Percentiles rank a stretch among this genome's conserved stretches.
phyloP scores from a whole-genome alignment of 2,329 filamentous ascomycete species.

The Colletotrichum sp. region DNA sequence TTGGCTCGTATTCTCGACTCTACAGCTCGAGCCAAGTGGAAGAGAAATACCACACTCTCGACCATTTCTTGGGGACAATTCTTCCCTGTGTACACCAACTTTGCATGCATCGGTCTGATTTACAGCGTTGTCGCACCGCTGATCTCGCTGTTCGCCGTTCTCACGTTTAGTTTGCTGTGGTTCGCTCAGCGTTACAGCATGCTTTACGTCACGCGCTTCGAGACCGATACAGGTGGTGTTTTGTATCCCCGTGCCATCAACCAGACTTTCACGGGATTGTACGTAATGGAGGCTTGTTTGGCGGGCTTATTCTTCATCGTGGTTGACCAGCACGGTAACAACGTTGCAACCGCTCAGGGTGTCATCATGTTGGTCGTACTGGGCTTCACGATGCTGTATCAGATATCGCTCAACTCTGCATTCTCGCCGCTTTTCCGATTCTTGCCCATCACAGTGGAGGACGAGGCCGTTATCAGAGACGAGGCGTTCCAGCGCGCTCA shows the following conservation, averaged over 20 bases:
- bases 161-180: conserved; percentile 93
- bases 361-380: conserved; percentile 82
- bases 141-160: conserved; percentile 90
- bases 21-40: conserved; percentile 84
- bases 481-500: conserved; percentile 85
- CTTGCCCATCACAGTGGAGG: conserved; percentile 92
- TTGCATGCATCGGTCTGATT: conserved; percentile 89
- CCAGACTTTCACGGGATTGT: conserved; percentile 92
- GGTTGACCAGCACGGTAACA: conserved; percentile 59
- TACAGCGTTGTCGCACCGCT: conserved; percentile 90
- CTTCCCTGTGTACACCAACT: conserved; percentile 96
- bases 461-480: conserved; percentile 91
- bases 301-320: conserved; percentile 90
- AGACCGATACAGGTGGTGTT: conserved; percentile 88
- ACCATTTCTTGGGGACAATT: conserved; percentile 89
- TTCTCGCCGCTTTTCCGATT: conserved; percentile 89
- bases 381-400: conserved; percentile 76
- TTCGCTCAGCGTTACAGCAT: conserved; percentile 96
- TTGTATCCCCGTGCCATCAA: conserved; percentile 93
- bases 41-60: conserved; percentile 78
- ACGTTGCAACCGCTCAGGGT: conserved; percentile 73
- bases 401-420: conserved; percentile 79
- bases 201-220: conserved; percentile 90
- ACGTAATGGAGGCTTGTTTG: conserved; percentile 91
- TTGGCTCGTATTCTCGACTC: conserved; percentile 82